A percentile compares a stretch with the other conserved stretches of the same genome.
Evolutionary conservation across 495 filamentous ascomycete species (phyloP).

Genomic region (Aspergillus incahuasiensis): DNA sequence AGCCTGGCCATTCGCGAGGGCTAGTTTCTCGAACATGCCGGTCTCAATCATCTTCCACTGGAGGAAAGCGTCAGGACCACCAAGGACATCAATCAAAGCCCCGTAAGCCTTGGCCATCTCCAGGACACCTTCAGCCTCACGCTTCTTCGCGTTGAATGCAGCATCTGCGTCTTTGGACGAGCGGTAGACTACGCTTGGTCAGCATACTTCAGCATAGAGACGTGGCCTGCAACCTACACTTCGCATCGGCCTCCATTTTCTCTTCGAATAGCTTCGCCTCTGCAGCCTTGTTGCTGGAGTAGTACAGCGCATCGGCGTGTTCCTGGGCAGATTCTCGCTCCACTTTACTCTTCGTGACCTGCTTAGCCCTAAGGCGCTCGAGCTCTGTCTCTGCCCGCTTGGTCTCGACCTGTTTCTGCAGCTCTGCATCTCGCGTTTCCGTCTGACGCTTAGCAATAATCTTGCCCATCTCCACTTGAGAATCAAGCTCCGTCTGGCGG

Average conservation of each 20-base stretch:
- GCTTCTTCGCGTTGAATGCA: constrained; percentile 53
- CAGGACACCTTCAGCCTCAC: constrained; percentile 66
- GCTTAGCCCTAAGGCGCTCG: constrained; percentile 67
- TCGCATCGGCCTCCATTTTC: constrained; percentile 53
- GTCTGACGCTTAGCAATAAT: constrained; percentile 65
- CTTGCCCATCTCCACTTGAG: constrained; percentile 65
- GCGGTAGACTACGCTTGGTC: constrained; percentile 24
- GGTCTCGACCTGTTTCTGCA: constrained; percentile 67
- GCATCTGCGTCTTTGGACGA: constrained; percentile 59
- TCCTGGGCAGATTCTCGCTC: constrained; percentile 66
- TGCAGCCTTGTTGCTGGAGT: constrained; percentile 42
- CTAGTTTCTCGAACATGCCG: constrained; percentile 36
- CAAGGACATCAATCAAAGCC: constrained; percentile 63
- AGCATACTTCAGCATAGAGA: background rate
- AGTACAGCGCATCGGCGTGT: constrained; percentile 60
- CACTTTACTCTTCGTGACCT: constrained; percentile 75
- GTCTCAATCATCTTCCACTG: constrained; percentile 61
- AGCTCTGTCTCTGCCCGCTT: constrained; percentile 74
- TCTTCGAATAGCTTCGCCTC: constrained; percentile 56
- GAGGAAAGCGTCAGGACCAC: constrained; percentile 67
- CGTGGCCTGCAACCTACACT: constrained; percentile 20
- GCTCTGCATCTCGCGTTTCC: constrained; percentile 68
- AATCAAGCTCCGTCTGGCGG: constrained; percentile 63
- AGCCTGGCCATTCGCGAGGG: constrained; percentile 51
- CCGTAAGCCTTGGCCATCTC: constrained; percentile 75